Evolutionary conservation across 2,329 filamentous ascomycete species (phyloP).

Genomic region (Teratosphaeria pseudoeucalypti): DNA sequence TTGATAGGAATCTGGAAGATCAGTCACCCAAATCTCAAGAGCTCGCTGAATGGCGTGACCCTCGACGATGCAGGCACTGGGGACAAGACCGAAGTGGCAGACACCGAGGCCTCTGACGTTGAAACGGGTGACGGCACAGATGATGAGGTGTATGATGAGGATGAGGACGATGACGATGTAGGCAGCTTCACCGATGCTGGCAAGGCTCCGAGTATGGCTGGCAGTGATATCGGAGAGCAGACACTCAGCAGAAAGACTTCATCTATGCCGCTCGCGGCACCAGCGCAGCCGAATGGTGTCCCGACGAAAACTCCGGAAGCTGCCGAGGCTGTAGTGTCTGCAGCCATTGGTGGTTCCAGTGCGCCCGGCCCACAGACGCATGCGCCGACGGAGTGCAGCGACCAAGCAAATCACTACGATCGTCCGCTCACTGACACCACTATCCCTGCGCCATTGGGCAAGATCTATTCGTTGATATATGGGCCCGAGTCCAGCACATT

Average conservation of each 20-base stretch:
- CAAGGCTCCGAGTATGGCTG: slow-evolving; percentile 38
- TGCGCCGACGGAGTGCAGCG: slow-evolving; percentile 73
- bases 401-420: slow-evolving; percentile 70
- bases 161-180: slow-evolving; percentile 56
- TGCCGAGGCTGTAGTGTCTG: slow-evolving; percentile 29
- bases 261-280: slow-evolving; percentile 32
- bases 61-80: slow-evolving; percentile 67
- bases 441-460: slow-evolving; percentile 78
- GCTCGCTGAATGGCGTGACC: slow-evolving; percentile 78
- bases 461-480: slow-evolving; percentile 82
- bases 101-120: slow-evolving; percentile 42
- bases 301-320: slow-evolving; percentile 19
- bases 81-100: slow-evolving; percentile 82
- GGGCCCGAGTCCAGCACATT: slow-evolving; percentile 69
- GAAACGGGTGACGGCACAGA: slow-evolving; percentile 54
- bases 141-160: slow-evolving; percentile 70
- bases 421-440: slow-evolving; percentile 75
- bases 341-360: slow-evolving; percentile 43
- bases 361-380: slow-evolving; percentile 81
- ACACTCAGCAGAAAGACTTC: slow-evolving; percentile 63
- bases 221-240: slow-evolving; percentile 39
- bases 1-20: slow-evolving; percentile 98
- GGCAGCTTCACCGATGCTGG: slow-evolving; percentile 50
- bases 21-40: slow-evolving; percentile 82
- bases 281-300: slow-evolving; percentile 29